A percentile compares a stretch with the other conserved stretches of the same genome.
phyloP scores from a whole-genome alignment of 2,329 filamentous ascomycete genomes.

The Xylaria sp. region DNA sequence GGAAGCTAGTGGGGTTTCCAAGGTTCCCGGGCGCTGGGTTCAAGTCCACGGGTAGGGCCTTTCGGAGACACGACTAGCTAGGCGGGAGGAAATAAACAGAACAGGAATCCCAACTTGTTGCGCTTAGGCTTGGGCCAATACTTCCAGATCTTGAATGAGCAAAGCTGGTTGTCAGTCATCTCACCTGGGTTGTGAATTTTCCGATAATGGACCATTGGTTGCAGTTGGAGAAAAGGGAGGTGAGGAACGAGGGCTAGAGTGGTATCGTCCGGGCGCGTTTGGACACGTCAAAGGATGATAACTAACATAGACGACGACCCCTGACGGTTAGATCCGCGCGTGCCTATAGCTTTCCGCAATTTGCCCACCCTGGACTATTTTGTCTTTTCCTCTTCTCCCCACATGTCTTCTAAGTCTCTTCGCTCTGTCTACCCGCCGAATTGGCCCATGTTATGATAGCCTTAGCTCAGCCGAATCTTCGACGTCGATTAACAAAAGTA shows the following conservation, averaged over 20 bases:
- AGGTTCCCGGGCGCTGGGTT: not conserved
- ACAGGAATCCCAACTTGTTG: not conserved
- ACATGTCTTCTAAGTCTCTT: not conserved
- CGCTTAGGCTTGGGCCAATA: not conserved
- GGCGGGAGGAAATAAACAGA: not conserved
- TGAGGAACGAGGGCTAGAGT: not conserved
- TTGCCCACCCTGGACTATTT: not conserved
- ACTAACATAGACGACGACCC: not conserved
- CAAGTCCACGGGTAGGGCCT: not conserved
- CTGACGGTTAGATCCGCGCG: not conserved
- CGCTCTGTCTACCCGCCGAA: not conserved
- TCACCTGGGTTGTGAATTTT: not conserved
- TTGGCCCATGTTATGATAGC: not conserved
- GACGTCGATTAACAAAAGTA: not conserved
- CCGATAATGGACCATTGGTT: not conserved
- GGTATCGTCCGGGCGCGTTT: not conserved
- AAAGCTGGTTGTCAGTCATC: not conserved
- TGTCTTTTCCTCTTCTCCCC: not conserved
- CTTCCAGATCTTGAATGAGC: not conserved
- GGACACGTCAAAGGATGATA: not conserved
- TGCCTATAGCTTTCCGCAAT: not conserved
- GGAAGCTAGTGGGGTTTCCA: not conserved
- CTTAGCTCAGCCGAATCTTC: not conserved
- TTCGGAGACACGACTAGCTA: not conserved
- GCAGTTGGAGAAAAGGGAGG: not conserved